Conservation (phyloP, 1,139 yeast genomes). For the Ogataea hybrid region DNA sequence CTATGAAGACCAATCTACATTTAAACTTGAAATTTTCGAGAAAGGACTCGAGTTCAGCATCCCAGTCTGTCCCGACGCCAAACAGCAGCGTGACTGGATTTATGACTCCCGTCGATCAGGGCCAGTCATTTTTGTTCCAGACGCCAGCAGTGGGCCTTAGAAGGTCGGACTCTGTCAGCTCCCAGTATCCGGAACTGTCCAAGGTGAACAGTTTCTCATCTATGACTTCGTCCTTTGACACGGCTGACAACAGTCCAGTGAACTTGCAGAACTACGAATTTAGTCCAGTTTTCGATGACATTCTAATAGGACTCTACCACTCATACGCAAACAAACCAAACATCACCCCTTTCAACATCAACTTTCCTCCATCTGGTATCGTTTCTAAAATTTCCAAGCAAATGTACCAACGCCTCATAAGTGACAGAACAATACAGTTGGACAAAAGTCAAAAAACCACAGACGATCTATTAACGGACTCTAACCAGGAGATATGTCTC, state of each 20-base stretch:
- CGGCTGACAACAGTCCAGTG: constrained; percentile 19
- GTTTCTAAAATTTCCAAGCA: constrained; percentile 39
- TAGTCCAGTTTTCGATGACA: constrained; percentile 34
- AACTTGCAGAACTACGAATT: constrained; percentile 29
- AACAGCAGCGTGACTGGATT: constrained; percentile 5
- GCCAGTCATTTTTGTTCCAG: constrained; percentile 19
- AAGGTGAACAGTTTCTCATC: constrained; percentile 27
- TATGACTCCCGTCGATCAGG: constrained; percentile 27
- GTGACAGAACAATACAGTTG: constrained; percentile 29
- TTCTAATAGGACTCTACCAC: constrained; percentile 34
- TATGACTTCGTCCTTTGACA: constrained; percentile 25
- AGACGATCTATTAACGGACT: constrained; percentile 26
- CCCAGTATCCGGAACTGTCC: constrained; percentile 22
- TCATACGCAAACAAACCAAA: constrained; percentile 37
- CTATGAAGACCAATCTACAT: constrained; percentile 21
- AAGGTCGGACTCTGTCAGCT: constrained; percentile 23
- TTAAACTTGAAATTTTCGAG: constrained; percentile 21
- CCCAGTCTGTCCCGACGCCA: constrained; percentile 13
- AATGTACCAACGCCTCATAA: constrained; percentile 31
- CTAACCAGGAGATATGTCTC: constrained; percentile 29
- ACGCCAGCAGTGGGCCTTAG: constrained; percentile 17
- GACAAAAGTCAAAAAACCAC: constrained; percentile 34
- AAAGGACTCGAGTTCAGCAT: constrained; percentile 20
- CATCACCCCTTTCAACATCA: constrained; percentile 40
- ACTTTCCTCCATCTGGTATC: constrained; percentile 42